Conservation (phyloP, 495 filamentous ascomycete species). For the Aspergillus incahuasiensis region DNA sequence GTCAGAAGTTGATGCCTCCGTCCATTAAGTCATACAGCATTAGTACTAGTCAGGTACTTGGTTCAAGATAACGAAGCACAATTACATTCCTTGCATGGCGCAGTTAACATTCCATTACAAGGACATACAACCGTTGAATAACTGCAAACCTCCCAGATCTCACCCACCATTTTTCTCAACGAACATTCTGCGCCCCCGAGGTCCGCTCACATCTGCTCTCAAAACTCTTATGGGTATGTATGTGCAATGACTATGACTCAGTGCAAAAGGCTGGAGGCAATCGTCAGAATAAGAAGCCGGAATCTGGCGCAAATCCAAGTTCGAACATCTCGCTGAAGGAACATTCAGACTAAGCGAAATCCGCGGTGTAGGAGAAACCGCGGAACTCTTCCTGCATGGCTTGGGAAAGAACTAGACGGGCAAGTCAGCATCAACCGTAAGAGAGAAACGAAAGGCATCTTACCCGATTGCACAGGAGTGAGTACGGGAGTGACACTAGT, state of each 20-base stretch:
- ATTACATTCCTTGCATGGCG: conserved; percentile 18
- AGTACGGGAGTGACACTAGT: conserved; percentile 97
- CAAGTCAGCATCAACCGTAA: conserved; percentile 13
- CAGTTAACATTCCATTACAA: conserved; percentile 10
- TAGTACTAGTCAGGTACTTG: conserved; percentile 1
- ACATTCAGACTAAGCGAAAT: conserved; percentile 50
- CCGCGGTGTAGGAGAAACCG: conserved; percentile 92
- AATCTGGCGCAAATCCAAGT: conserved; percentile 18
- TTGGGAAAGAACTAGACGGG: conserved; percentile 79
- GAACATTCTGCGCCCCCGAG: conserved; percentile 18
- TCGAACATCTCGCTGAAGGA: conserved; percentile 10
- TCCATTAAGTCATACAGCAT: conserved; percentile 18
- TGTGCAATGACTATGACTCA: conserved; percentile 22
- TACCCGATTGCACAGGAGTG: conserved; percentile 96
- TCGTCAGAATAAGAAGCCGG: conserved; percentile 18
- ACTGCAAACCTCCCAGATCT: neutral
- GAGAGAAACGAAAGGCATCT: conserved; percentile 25
- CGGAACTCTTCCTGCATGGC: conserved; percentile 99
- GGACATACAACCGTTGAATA: conserved; percentile 12
- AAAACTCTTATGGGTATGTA: conserved; percentile 28
- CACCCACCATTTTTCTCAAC: conserved; percentile 14
- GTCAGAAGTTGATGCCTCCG: neutral
- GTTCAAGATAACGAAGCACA: conserved; percentile 11
- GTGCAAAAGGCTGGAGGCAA: conserved; percentile 16
- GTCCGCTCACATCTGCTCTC: conserved; percentile 18